Evolutionary conservation across 2,329 filamentous ascomycete genomes (phyloP).

Genomic region (Paramyrothecium sp.): DNA sequence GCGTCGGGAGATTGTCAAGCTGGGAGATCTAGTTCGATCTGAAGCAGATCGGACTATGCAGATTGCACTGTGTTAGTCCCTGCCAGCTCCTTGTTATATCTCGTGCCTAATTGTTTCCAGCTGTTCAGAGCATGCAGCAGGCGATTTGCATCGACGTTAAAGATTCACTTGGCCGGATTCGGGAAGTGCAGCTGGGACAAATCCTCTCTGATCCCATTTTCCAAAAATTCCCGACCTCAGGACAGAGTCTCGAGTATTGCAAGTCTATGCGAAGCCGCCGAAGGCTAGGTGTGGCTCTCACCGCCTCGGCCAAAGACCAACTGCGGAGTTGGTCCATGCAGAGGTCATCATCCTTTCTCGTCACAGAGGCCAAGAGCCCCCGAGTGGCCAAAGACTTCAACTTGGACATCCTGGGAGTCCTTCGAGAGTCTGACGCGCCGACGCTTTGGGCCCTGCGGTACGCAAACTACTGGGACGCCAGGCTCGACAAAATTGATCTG

Average conservation of each 20-base stretch:
- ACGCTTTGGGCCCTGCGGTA: not conserved
- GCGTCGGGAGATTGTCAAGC: not conserved
- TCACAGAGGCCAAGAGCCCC: not conserved
- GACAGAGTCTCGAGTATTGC: not conserved
- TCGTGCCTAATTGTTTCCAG: not conserved
- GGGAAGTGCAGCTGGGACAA: not conserved
- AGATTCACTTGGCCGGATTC: not conserved
- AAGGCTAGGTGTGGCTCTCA: not conserved
- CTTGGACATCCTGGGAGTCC: not conserved
- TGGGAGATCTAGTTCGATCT: not conserved
- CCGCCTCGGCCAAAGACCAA: not conserved
- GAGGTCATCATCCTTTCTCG: not conserved
- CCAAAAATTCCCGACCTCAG: not conserved
- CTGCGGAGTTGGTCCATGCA: not conserved
- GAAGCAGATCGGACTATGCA: not conserved
- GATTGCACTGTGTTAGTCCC: not conserved
- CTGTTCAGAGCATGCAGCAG: not conserved
- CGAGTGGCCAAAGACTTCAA: not conserved
- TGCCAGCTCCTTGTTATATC: not conserved
- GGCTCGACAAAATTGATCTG: not conserved
- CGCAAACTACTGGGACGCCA: not conserved
- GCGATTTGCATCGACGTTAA: not conserved
- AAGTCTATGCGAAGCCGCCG: not conserved
- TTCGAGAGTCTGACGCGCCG: not conserved
- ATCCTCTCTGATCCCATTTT: not conserved